These are phyloP conservation scores for Mycena venus DNA, from an alignment of 768 basidiomycete species.

Conservation along the genomic window DNA sequence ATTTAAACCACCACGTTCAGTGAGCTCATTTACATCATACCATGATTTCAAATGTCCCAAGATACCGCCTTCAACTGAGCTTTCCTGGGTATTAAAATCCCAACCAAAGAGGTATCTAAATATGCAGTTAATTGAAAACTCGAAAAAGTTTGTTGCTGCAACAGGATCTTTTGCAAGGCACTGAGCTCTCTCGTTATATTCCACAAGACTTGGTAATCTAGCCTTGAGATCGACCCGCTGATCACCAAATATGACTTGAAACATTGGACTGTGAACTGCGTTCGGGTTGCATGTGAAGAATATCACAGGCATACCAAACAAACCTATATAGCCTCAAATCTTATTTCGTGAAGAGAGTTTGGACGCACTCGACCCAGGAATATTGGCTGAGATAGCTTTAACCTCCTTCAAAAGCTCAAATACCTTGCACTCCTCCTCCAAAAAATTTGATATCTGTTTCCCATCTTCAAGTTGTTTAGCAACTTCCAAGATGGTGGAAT, in stretches of 20 bases:
- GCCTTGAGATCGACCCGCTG: neutral
- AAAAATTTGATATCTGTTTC: too few relatives aligned
- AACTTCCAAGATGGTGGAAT: too few relatives aligned
- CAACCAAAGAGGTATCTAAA: neutral
- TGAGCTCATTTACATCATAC: neutral
- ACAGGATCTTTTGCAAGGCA: too few relatives aligned
- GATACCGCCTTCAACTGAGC: neutral
- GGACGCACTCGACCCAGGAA: neutral
- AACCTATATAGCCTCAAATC: neutral
- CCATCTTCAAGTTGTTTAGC: too few relatives aligned
- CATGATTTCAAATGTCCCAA: neutral
- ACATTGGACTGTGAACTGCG: neutral
- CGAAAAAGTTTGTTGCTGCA: too few relatives aligned
- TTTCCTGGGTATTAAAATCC: neutral
- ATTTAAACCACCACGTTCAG: neutral
- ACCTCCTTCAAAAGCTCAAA: neutral
- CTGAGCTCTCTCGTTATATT: too few relatives aligned
- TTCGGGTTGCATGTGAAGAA: neutral
- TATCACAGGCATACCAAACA: neutral
- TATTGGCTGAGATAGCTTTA: neutral
- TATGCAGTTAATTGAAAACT: too few relatives aligned
- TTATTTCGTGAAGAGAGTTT: neutral
- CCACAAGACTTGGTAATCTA: neutral
- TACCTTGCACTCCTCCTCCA: neutral
- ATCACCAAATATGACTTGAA: neutral